Conservation (phyloP, 345 rosid genomes). For the Noccaea caerulescens region DNA sequence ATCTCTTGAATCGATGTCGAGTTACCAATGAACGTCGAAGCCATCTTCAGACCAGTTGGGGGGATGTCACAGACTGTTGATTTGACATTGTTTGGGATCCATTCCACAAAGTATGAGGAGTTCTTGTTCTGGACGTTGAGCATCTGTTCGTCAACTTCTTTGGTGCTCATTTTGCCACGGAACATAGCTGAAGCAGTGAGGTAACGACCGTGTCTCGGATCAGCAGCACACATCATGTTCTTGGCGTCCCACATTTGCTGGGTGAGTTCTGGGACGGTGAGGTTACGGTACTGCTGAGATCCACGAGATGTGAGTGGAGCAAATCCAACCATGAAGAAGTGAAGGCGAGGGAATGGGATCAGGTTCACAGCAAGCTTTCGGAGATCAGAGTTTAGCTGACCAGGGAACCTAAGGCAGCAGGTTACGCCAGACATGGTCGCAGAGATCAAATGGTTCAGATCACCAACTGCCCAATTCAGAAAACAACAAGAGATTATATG, state of each 20-base stretch:
- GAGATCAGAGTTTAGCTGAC: conserved; percentile 71
- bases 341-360: conserved; percentile 77
- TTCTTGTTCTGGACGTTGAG: conserved; percentile 74
- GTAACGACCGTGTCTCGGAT: conserved; percentile 73
- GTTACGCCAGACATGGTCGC: conserved; percentile 81
- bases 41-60: conserved; percentile 74
- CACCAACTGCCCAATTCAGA: conserved; percentile 53
- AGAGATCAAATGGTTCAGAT: conserved; percentile 70
- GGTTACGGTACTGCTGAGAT: conserved; percentile 72
- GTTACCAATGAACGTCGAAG: conserved; percentile 71
- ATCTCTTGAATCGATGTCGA: conserved; percentile 79
- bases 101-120: conserved; percentile 69
- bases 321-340: conserved; percentile 81
- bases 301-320: conserved; percentile 88
- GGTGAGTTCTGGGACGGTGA: conserved; percentile 75
- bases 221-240: conserved; percentile 88
- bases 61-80: conserved; percentile 82
- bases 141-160: conserved; percentile 79
- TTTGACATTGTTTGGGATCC: conserved; percentile 79
- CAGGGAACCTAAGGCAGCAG: conserved; percentile 77
- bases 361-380: conserved; percentile 74
- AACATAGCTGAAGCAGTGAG: conserved; percentile 79
- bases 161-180: conserved; percentile 82
- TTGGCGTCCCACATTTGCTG: conserved; percentile 87
- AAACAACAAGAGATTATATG: not conserved